Percentiles rank a stretch among this genome's conserved stretches.
Conservation (phyloP, 441 rosid genomes). For the Arabidopsis lyrata region DNA sequence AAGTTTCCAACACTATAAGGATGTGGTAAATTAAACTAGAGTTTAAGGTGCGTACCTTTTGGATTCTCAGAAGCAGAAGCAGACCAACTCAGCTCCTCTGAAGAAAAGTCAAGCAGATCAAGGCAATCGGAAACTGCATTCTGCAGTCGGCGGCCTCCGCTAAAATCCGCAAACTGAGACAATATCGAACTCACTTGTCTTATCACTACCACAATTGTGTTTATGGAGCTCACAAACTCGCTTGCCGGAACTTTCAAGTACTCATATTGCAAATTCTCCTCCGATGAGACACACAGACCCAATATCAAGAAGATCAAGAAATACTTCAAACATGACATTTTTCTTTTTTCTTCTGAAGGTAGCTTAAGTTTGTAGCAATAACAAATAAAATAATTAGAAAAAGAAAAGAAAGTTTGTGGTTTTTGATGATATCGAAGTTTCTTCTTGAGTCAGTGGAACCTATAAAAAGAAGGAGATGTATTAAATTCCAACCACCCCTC, state of each 20-base stretch:
- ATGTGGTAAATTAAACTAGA: neutral
- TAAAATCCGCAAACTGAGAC: constrained; percentile 53
- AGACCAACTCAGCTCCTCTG: constrained; percentile 75
- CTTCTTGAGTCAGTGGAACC: constrained; percentile 35
- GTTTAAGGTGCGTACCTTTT: constrained; percentile 48
- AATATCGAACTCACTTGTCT: constrained; percentile 52
- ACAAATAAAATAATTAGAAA: neutral
- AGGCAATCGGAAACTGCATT: constrained; percentile 78
- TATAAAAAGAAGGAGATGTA: constrained; percentile 36
- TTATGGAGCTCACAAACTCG: constrained; percentile 60
- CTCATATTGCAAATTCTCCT: constrained; percentile 36
- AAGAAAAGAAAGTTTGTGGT: constrained; percentile 6
- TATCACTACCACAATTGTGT: constrained; percentile 51
- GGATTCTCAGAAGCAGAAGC: constrained; percentile 79
- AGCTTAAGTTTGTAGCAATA: neutral
- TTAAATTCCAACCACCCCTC: constrained; percentile 44
- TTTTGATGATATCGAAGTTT: constrained; percentile 31
- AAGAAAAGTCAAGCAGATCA: constrained; percentile 79
- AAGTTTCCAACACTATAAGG: constrained; percentile 6
- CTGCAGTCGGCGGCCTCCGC: constrained; percentile 63
- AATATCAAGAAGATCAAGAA: constrained; percentile 39
- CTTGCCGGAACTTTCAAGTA: constrained; percentile 59
- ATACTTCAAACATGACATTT: constrained; percentile 35
- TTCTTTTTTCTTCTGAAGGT: neutral
- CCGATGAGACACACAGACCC: constrained; percentile 36